Evolutionary conservation across 805 yeast genomes (phyloP).

Genomic region (Lachancea lanzarotensis): DNA sequence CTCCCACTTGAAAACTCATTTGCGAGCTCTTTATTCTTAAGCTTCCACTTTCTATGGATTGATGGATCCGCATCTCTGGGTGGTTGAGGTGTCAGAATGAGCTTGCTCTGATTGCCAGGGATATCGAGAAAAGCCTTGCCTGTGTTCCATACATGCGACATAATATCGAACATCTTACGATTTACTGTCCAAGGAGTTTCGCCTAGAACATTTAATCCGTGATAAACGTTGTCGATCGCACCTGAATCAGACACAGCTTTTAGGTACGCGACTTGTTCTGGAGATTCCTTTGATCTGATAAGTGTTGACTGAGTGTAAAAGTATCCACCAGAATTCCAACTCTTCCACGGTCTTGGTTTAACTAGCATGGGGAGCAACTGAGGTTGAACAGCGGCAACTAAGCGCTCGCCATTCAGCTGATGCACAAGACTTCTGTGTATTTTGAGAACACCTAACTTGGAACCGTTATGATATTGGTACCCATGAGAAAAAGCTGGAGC

Average conservation of each 20-base stretch:
- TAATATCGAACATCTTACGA: conserved; percentile 55
- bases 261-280: conserved; percentile 84
- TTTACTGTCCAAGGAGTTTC: conserved; percentile 91
- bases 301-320: conserved; percentile 54
- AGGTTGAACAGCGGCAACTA: conserved; percentile 66
- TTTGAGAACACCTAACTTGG: conserved; percentile 72
- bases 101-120: conserved; percentile 47
- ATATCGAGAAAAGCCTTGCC: conserved; percentile 71
- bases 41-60: conserved; percentile 61
- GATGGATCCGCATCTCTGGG: conserved; percentile 63
- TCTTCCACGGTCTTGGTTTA: conserved; percentile 83
- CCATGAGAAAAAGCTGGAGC: conserved; percentile 91
- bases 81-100: conserved; percentile 53
- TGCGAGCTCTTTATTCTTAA: conserved; percentile 48
- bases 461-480: conserved; percentile 74
- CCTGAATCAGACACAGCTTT: conserved; percentile 74
- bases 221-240: conserved; percentile 58
- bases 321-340: conserved; percentile 82
- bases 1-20: conserved; percentile 60
- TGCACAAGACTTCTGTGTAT: conserved; percentile 64
- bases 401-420: conserved; percentile 58
- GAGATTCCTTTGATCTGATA: conserved; percentile 74
- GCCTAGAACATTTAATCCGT: conserved; percentile 83
- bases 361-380: conserved; percentile 90
- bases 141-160: conserved; percentile 80